Evolutionary conservation across 495 filamentous ascomycete species (phyloP), one percentile per base, ranked within the genome.

Genomic region (Trichoderma reesei): DNA sequence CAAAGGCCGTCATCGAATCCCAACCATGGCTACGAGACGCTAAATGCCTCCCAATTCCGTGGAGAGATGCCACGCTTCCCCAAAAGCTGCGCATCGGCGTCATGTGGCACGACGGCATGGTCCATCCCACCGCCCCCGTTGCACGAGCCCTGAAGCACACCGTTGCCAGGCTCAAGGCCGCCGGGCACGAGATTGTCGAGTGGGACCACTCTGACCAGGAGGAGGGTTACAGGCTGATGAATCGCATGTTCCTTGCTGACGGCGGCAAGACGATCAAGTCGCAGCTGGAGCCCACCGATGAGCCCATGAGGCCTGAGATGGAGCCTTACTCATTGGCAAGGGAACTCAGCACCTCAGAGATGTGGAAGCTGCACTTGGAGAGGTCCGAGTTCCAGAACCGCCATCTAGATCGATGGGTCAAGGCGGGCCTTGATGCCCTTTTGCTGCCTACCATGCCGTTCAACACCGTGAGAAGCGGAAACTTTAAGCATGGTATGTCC

Each of bases 331-430:
- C 20, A 9, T 10, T 56, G 7, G 51, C 51, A 33, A 33, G 51
- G 14, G 51, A 56, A n/a, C 26, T 56, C 3, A n/a, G 51, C 26
- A 56, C 74, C 89, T 85, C 87, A 36, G 92, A 94, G 73, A 80
- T 95, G 68, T 95, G 91, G 91, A 80, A 86, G 64, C 77, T 91
- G 42, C 87, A 89, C 0, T 75, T 80, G 0, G 80, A 83, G 69
- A 83, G 91, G 44, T 89, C 93, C 70, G 75, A 77, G 6, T 90
- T 85, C 75, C 90, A 87, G 68, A 86, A 83, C 16, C 80, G 79
- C 51, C 95, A 88, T 81, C 83, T 88, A 65, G 82, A 85, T 20
- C 91, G 90, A 82, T 91, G 89, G 88, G 76, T 82, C 39, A 76
- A 81, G 59, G 78, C 80, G 13, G 78, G 87, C 59, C 80, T 88